A percentile compares a stretch with the other conserved stretches of the same genome.
Evolutionary conservation across 768 basidiomycete genomes (phyloP).

Genomic region (Tricholoma sp.): DNA sequence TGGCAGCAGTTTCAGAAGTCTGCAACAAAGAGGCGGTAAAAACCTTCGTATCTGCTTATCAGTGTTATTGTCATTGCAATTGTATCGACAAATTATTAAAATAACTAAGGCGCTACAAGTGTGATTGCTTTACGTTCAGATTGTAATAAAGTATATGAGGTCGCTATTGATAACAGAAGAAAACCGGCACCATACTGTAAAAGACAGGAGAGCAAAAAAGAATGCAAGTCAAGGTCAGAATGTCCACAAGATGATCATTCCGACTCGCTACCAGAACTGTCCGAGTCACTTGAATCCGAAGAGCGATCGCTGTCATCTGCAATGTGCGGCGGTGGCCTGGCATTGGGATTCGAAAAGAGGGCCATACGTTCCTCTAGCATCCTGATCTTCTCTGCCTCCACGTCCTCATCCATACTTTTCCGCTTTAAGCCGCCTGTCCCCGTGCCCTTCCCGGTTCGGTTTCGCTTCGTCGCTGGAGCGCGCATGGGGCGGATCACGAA

Average conservation of each 20-base stretch:
- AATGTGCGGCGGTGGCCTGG: conserved; percentile 29
- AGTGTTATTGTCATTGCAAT: not conserved
- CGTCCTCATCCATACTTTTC: conserved; percentile 96
- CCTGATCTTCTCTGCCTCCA: conserved; percentile 92
- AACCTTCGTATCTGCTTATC: not conserved
- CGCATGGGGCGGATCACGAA: conserved; percentile 82
- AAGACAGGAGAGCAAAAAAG: conserved; percentile 6
- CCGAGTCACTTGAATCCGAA: conserved; percentile 74
- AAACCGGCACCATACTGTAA: conserved; percentile 4
- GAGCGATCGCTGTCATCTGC: conserved; percentile 67
- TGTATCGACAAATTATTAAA: conserved; percentile 6
- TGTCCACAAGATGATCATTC: conserved; percentile 45
- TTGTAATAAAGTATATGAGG: conserved; percentile 20
- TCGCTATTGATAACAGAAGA: conserved; percentile 11
- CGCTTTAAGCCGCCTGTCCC: conserved; percentile 89
- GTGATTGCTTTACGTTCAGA: conserved; percentile 31
- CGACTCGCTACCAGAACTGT: conserved; percentile 81
- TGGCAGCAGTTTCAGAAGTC: conserved; percentile 59
- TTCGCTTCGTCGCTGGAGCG: conserved; percentile 61
- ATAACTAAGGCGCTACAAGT: conserved; percentile 49
- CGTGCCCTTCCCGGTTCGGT: conserved; percentile 66
- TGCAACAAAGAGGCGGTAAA: conserved; percentile 23
- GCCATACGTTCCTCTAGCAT: conserved; percentile 84
- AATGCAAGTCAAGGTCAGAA: conserved; percentile 5
- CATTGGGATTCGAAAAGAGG: conserved; percentile 50